Base-by-base conservation (phyloP, 805 yeast genomes). In the Sungouiozyma intestinalis region DNA sequence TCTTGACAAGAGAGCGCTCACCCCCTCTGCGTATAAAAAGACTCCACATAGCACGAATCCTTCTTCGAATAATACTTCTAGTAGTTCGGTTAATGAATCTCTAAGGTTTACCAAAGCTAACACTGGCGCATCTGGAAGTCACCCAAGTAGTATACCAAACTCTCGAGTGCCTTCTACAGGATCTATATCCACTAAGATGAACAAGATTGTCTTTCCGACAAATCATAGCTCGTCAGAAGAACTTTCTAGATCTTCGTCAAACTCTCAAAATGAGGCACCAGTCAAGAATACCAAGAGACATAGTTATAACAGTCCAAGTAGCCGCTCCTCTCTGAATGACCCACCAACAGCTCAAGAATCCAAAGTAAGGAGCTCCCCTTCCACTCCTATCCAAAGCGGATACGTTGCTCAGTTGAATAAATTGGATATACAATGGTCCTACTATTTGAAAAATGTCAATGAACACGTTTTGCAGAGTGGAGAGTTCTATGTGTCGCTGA, bases 401-500 rank as follows among this genome's bases (percentile, higher is more conserved):
- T 24, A 24, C 11, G 29, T 24, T 24, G 29, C 29, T 11, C 29
- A 24, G 2, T 57, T 74, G 60, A 66, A 74, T 1, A 65, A 73
- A 14, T 50, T 77, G 6, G 87, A 81, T 53, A 56, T 70, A 34
- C 74, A 77, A 15, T 81, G 85, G 82, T 66, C 67, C 4, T 65
- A 67, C 33, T 77, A 65, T 51, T 60, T 82, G 47, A 63, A 59
- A 17, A 74, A 72, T 51, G 60, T 68, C 1, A 77, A 78, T 40
- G 92, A 82, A 52, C 66, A 86, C 43, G 69, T 81, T 1, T 43
- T 79, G 38, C 74, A 70, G 46, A 71, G 70, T 24, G 85, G 82
- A 1, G 72, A 76, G 24, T 69, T 77, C 3, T 63, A 66, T 33
- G 72, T 74, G 1, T 60, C 66, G 4, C 61, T 65, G 40, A 63